A percentile compares a stretch with the other conserved stretches of the same genome.
Conservation (phyloP, 805 yeast species). For the Lachancea nothofagi region DNA sequence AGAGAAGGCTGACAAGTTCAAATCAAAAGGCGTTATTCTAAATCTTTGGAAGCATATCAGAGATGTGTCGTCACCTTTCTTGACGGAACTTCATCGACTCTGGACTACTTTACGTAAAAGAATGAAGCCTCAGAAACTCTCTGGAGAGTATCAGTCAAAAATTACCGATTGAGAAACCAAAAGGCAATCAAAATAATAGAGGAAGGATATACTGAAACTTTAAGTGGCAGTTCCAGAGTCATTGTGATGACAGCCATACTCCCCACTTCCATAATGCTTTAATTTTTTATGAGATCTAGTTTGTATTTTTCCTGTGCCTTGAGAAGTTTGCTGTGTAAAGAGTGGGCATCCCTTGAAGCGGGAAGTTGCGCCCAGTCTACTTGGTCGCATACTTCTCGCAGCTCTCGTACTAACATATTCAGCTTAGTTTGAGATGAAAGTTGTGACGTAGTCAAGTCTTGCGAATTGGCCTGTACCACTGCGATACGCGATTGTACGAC, state of each 20-base stretch:
- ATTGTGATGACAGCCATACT: no score
- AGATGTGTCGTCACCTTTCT: constrained; percentile 2
- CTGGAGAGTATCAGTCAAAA: neutral
- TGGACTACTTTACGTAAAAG: constrained; percentile 2
- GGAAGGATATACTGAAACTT: neutral
- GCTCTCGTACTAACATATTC: constrained; percentile 12
- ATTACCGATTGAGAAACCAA: neutral
- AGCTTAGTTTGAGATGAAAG: constrained; percentile 15
- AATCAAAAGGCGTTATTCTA: constrained; percentile 5
- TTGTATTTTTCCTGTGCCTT: constrained; percentile 9
- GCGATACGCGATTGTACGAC: constrained; percentile 17
- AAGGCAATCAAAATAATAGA: neutral
- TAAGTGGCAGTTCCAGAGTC: no score
- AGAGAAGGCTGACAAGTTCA: constrained; percentile 1
- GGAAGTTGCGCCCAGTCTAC: constrained; percentile 22
- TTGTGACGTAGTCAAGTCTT: constrained; percentile 10
- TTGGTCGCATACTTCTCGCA: constrained; percentile 13
- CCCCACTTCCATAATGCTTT: neutral
- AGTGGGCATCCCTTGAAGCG: constrained; percentile 12
- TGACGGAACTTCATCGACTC: neutral
- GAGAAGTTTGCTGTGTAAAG: constrained; percentile 6
- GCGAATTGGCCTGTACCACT: constrained; percentile 13
- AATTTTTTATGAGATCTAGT: constrained; percentile 3
- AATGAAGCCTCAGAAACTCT: constrained; percentile 4
- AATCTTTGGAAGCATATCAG: constrained; percentile 4